Percentiles rank a stretch among this genome's conserved stretches.
phyloP scores from a whole-genome alignment of 129 eudicot genomes.

The Deinandra increscens region DNA sequence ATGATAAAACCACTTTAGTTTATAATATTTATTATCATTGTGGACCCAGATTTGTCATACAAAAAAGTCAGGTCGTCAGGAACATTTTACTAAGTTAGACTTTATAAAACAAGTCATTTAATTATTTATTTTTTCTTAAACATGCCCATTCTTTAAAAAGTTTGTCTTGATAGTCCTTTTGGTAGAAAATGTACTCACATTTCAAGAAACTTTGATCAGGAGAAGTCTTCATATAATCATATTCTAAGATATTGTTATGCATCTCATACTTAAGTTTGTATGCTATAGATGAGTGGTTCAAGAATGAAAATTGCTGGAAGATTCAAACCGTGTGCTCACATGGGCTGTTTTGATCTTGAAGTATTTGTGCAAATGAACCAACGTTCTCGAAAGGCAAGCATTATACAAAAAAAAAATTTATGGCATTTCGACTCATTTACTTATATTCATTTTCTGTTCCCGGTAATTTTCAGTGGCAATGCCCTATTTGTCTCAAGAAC shows the following conservation, averaged over 20 bases:
- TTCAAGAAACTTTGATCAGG: background rate
- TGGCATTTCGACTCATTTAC: background rate
- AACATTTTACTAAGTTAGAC: background rate
- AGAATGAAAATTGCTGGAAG: conserved; percentile 98
- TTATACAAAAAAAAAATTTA: background rate
- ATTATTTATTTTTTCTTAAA: background rate
- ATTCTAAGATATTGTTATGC: background rate
- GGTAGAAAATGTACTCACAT: background rate
- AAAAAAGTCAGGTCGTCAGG: background rate
- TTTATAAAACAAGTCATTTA: background rate
- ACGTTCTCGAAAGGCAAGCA: conserved; percentile 90
- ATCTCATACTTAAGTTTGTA: background rate
- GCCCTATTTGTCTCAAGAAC: conserved; percentile 93
- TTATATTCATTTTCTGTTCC: conserved; percentile 9
- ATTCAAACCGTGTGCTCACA: conserved; percentile 86
- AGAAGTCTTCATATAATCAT: background rate
- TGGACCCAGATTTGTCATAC: background rate
- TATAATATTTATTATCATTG: background rate
- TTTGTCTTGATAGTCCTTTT: background rate
- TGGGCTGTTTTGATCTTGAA: conserved; percentile 97
- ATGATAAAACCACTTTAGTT: background rate
- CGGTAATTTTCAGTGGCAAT: conserved; percentile 79
- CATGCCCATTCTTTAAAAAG: background rate
- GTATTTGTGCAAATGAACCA: conserved; percentile 90
- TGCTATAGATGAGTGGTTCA: conserved; percentile 89